These are phyloP conservation scores for Gracilaria gracilis DNA, from an alignment of 23 red algal species.

Conservation along the genomic window DNA sequence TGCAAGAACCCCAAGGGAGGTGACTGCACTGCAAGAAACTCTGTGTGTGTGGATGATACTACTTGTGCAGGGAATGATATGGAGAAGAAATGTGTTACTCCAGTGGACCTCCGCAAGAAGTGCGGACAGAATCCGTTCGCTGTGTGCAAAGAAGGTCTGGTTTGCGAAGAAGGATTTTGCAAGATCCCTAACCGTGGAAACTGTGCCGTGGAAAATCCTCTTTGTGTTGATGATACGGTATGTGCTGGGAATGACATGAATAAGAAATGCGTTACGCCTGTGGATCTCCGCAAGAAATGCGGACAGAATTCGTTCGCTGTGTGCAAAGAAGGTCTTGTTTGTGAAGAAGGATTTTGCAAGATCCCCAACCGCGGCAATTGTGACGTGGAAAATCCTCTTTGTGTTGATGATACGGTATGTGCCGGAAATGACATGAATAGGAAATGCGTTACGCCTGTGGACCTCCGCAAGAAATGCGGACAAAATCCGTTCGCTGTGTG, in stretches of 20 bases:
- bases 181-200: neutral
- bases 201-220: neutral
- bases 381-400: neutral
- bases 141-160: slow-evolving; percentile 1
- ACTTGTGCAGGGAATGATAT: too few relatives aligned
- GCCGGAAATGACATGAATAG: neutral
- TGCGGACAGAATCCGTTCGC: slow-evolving; percentile 32
- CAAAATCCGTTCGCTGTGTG: neutral
- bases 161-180: slow-evolving; percentile 28
- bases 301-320: slow-evolving; percentile 25
- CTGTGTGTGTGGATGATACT: too few relatives aligned
- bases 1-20: slow-evolving; percentile 15
- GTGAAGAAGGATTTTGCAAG: slow-evolving; percentile 36
- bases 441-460: slow-evolving; percentile 50
- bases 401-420: slow-evolving; percentile 13
- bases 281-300: neutral
- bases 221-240: slow-evolving; percentile 1
- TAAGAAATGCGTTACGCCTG: slow-evolving; percentile 49
- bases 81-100: slow-evolving; percentile 59
- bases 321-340: slow-evolving; percentile 6
- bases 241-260: neutral
- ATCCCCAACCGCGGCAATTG: neutral
- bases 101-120: neutral
- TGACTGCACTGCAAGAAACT: neutral
- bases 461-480: neutral